Evolutionary conservation across 208 protist species (phyloP).

Genomic region (Leishmania turanica): DNA sequence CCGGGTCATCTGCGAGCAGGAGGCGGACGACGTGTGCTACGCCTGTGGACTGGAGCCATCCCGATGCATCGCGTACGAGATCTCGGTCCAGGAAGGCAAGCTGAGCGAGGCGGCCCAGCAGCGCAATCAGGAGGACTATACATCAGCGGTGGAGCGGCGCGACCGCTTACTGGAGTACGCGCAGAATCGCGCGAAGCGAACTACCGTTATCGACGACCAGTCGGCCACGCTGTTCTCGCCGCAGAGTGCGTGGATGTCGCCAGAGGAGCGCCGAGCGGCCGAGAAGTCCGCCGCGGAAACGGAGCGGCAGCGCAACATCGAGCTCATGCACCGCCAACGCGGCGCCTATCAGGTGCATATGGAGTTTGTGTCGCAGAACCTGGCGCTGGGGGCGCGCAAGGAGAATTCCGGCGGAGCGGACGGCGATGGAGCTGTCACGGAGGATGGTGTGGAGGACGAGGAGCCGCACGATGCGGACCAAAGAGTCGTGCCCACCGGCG

Average conservation of each 20-base stretch:
- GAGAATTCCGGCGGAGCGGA: conserved; percentile 20
- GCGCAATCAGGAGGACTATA: conserved; percentile 65
- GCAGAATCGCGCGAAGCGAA: conserved; percentile 72
- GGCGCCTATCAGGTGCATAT: conserved; percentile 80
- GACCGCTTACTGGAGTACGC: conserved; percentile 81
- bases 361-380: conserved; percentile 82
- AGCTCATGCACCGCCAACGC: conserved; percentile 58
- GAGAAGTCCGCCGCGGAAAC: conserved; percentile 52
- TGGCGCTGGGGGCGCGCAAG: conserved; percentile 51
- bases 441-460: conserved; percentile 5
- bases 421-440: not conserved
- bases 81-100: conserved; percentile 78
- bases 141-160: conserved; percentile 63
- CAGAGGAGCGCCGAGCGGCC: conserved; percentile 51
- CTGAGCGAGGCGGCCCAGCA: conserved; percentile 69
- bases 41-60: conserved; percentile 74
- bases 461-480: conserved; percentile 13
- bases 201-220: conserved; percentile 90
- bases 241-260: conserved; percentile 81
- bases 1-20: conserved; percentile 91
- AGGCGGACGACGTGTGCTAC: conserved; percentile 82
- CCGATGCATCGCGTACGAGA: conserved; percentile 80
- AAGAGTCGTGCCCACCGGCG: conserved; percentile 33
- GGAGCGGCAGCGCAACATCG: conserved; percentile 56
- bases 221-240: conserved; percentile 67